phyloP scores from a whole-genome alignment of 2,329 filamentous ascomycete species.

The Verticillium isaacii region DNA sequence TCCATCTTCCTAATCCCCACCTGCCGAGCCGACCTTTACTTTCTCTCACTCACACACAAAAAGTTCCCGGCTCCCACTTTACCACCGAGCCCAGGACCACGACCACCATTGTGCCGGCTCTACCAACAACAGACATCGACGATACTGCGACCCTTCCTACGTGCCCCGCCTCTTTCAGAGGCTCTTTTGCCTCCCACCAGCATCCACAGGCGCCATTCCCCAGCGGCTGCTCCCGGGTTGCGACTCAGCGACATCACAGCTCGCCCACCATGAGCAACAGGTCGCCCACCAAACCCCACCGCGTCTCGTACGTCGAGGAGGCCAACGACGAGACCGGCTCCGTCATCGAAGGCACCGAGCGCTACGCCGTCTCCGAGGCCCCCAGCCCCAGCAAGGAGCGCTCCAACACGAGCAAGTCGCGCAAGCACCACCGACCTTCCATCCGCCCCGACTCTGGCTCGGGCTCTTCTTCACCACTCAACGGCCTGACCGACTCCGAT shows the following conservation, averaged over 20 bases:
- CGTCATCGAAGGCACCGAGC: conserved; percentile 29
- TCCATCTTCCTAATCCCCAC: background rate
- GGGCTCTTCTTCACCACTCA: conserved; percentile 29
- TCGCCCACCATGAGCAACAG: conserved; percentile 27
- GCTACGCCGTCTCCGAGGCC: conserved; percentile 44
- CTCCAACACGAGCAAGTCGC: conserved; percentile 47
- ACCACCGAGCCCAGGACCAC: background rate
- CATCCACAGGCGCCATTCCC: background rate
- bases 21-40: background rate
- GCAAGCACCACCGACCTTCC: conserved; percentile 30
- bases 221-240: background rate
- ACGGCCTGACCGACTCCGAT: conserved; percentile 36
- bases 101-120: background rate
- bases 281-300: conserved; percentile 28
- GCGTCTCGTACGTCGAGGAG: conserved; percentile 45
- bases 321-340: conserved; percentile 46
- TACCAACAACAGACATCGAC: conserved; percentile 1
- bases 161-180: conserved; percentile 10
- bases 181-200: conserved; percentile 10
- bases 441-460: conserved; percentile 23
- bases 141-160: conserved; percentile 8
- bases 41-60: conserved; percentile 10
- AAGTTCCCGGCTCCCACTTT: conserved; percentile 14
- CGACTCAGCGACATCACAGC: conserved; percentile 6
- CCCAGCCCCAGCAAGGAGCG: conserved; percentile 41